Evolutionary conservation across 75 land plant species (phyloP).

Genomic region (Picea sitchensis): DNA sequence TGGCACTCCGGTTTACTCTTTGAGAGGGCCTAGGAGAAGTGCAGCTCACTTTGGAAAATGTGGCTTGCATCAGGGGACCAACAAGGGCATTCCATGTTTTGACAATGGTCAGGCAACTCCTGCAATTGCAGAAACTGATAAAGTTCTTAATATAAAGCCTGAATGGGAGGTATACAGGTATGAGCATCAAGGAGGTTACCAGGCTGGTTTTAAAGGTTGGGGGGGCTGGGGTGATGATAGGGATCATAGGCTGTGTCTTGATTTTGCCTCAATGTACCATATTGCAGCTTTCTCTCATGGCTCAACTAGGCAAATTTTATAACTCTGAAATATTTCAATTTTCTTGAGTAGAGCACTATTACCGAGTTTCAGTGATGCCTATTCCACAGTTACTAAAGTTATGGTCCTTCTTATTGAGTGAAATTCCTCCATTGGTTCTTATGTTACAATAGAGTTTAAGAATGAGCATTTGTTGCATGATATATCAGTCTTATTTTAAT

Average conservation of each 20-base stretch:
- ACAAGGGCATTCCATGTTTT: constrained; percentile 45
- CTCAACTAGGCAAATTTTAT: no score
- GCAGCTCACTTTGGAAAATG: constrained; percentile 95
- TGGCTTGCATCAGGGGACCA: constrained; percentile 93
- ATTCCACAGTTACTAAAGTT: no score
- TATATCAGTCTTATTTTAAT: constrained; percentile 17
- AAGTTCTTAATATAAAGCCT: constrained; percentile 55
- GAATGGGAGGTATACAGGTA: constrained; percentile 57
- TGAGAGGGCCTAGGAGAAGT: constrained; percentile 85
- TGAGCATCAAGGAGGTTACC: constrained; percentile 51
- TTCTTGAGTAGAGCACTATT: no score
- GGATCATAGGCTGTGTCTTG: constrained; percentile 69
- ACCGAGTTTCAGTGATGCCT: no score
- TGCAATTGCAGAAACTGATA: constrained; percentile 50
- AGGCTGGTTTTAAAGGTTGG: constrained; percentile 88
- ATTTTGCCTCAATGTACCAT: constrained; percentile 76
- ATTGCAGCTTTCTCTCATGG: constrained; percentile 17
- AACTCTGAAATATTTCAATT: no score
- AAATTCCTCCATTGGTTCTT: no score
- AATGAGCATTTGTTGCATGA: constrained; percentile 61
- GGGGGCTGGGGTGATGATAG: constrained; percentile 98
- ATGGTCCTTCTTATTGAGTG: no score
- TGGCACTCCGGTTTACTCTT: constrained; percentile 55
- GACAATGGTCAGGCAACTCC: constrained; percentile 50
- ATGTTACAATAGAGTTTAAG: no score